Evolutionary conservation across 352 stramenopile species (phyloP).

Genomic region (Pilasporangium apinafurcum): DNA sequence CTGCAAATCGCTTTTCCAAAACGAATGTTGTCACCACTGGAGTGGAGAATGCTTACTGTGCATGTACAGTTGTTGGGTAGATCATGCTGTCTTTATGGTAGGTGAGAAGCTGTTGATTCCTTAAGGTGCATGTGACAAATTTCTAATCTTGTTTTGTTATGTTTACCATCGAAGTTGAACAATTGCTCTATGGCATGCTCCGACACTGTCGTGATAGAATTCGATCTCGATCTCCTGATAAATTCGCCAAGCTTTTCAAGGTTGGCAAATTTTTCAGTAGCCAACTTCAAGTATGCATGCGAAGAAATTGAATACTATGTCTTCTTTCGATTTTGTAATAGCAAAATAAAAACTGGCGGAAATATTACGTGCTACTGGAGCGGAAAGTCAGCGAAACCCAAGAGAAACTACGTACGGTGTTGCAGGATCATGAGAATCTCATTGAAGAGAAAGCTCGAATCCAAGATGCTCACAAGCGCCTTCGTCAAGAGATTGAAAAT

Average conservation of each 20-base stretch:
- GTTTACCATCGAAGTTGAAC: conserved; percentile 36
- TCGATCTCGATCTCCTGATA: conserved; percentile 28
- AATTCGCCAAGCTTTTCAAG: conserved; percentile 60
- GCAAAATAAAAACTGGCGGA: conserved; percentile 70
- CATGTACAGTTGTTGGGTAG: conserved; percentile 20
- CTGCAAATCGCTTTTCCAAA: conserved; percentile 39
- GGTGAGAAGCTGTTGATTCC: too few species aligned
- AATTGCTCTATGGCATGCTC: conserved; percentile 55
- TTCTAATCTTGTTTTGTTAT: neutral
- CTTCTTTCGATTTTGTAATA: conserved; percentile 4
- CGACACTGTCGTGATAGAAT: conserved; percentile 45
- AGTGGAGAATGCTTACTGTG: neutral
- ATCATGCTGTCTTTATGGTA: conserved; percentile 42
- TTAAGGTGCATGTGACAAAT: neutral
- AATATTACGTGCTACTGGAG: conserved; percentile 61
- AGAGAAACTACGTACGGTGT: conserved; percentile 20
- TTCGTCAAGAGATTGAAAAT: conserved; percentile 15
- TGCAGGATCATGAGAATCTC: conserved; percentile 26
- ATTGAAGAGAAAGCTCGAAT: conserved; percentile 15
- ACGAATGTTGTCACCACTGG: conserved; percentile 3
- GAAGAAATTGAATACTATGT: too few species aligned
- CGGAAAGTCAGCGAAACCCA: conserved; percentile 22
- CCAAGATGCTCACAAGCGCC: conserved; percentile 8
- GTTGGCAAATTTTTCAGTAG: conserved; percentile 5
- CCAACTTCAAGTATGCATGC: too few species aligned